These are phyloP conservation scores for Tarenaya hassleriana DNA, from an alignment of 345 rosid genomes.

Conservation along the genomic window DNA sequence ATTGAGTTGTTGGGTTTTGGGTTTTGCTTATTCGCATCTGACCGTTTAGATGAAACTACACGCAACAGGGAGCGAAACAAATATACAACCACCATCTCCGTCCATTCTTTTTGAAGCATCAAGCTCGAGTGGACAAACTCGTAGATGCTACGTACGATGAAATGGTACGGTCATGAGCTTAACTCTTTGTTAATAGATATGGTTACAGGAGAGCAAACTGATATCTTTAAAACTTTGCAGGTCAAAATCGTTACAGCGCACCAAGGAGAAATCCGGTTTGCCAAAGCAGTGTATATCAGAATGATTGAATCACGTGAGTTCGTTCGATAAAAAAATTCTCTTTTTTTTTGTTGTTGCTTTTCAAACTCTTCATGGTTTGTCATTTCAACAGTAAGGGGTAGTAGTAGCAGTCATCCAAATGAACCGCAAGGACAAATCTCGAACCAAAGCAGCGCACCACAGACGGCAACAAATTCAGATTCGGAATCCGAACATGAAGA, in stretches of 20 bases:
- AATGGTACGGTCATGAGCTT: conserved; percentile 31
- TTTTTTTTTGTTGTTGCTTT: background rate
- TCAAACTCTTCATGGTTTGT: background rate
- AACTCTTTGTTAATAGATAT: background rate
- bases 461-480: background rate
- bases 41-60: no score
- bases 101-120: conserved; percentile 56
- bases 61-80: conserved; percentile 45
- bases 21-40: no score
- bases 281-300: conserved; percentile 31
- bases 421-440: no score
- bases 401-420: no score
- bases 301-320: conserved; percentile 39
- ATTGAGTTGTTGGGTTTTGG: no score
- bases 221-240: conserved; percentile 32
- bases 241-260: conserved; percentile 38
- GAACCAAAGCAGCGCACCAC: no score
- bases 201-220: background rate
- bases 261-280: conserved; percentile 44
- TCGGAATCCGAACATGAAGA: conserved; percentile 31
- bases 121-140: conserved; percentile 41
- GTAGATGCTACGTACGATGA: conserved; percentile 36
- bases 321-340: background rate
- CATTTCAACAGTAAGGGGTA: conserved; percentile 2
- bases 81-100: conserved; percentile 52